Evolutionary conservation across 139 green algal species (phyloP).

Genomic region (Chlorella ohadii): DNA sequence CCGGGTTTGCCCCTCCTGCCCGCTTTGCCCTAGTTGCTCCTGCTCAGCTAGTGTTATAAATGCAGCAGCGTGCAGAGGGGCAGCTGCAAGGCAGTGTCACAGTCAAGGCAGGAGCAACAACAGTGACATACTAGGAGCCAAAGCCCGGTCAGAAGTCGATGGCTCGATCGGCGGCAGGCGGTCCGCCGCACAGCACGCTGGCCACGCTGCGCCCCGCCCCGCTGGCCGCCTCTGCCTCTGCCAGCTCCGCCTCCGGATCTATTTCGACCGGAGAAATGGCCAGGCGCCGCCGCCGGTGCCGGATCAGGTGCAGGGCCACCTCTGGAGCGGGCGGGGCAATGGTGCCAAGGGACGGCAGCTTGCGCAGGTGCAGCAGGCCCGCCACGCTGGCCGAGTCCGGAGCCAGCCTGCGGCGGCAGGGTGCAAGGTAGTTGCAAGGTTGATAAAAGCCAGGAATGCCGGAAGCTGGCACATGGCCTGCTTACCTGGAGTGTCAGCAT

Average conservation of each 20-base stretch:
- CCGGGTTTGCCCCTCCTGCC: no score
- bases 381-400: slow-evolving; percentile 56
- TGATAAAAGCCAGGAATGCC: no score
- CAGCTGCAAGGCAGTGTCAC: no score
- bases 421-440: no score
- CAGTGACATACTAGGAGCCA: no score
- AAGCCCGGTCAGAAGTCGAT: slow-evolving; percentile 13
- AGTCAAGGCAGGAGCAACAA: no score
- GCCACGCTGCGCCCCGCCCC: slow-evolving; percentile 13
- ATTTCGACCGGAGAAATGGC: slow-evolving; percentile 67
- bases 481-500: background rate
- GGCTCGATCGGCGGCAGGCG: background rate
- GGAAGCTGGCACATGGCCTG: background rate
- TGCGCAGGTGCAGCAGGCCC: slow-evolving; percentile 68
- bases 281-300: slow-evolving; percentile 65
- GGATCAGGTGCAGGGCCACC: slow-evolving; percentile 63
- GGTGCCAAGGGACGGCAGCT: slow-evolving; percentile 59
- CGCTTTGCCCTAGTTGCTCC: no score
- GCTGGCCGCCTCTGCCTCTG: slow-evolving; percentile 23
- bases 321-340: slow-evolving; percentile 49
- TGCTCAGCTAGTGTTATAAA: no score
- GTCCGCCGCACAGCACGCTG: slow-evolving; percentile 20
- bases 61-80: no score
- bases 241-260: slow-evolving; percentile 57
- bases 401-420: background rate